Base-by-base conservation (phyloP, 1,139 yeast genomes). In the Diutina neorugosa region DNA sequence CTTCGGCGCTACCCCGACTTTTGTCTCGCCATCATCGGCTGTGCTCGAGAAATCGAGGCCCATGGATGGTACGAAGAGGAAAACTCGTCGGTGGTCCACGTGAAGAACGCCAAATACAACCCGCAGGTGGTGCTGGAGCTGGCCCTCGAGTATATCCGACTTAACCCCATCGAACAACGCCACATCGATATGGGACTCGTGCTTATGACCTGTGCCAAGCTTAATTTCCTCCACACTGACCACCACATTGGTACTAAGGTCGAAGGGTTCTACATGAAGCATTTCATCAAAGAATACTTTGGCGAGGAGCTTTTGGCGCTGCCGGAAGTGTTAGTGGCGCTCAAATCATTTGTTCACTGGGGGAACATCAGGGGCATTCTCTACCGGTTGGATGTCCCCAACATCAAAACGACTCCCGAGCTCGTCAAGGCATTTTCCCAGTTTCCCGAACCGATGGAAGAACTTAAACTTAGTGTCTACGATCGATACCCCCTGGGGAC, bases 271-370 rank as follows among this genome's bases (percentile, higher is more conserved):
- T 73, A 71, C 57, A 65, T 79, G 68, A 69, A 70, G 51, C 66
- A 69, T 52, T 69, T 69, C 49, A 69, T 79, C 53, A 61, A 59
- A 31, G 68, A 69, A 43, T 70, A 70, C 55, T 77, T 70, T 56
- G 81, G 80, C 1, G 65, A 63, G 6, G 74, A 68, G 1, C 73
- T 77, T 0, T 58, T 77, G 34, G 62, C 62, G 19, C 70, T 76
- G 51, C 67, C 67, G 1, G 76, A 73, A 51, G 76, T 78, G 18
- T 69, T 76, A 55, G 68, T 73, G 44, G 80, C 82, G 0, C 64
- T 79, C 49, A 74, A 78, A 57, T 76, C 80, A 51, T 78, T 78
- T 58, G 78, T 76, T 19, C 82, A 79, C 61, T 79, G 83, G 83
- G 80, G 80, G 19, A 74, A 77, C 52, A 77, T 76, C 52, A 70